Conservation (phyloP, 2,329 filamentous ascomycete genomes). For the Sarocladium oryzae region DNA sequence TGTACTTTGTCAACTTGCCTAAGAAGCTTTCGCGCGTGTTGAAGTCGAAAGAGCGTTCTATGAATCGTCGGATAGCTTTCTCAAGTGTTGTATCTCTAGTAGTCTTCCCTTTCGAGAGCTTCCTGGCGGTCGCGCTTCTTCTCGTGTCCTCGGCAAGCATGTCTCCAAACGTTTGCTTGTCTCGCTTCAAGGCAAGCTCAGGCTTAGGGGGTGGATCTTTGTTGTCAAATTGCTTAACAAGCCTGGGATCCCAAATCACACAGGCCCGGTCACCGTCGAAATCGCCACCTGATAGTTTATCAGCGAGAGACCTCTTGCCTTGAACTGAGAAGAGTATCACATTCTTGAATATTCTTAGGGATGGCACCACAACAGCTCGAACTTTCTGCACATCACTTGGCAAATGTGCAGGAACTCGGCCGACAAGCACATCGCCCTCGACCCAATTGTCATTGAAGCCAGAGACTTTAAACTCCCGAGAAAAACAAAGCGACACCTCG, state of each 20-base stretch:
- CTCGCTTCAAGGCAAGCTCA: background rate
- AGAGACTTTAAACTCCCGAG: conserved; percentile 52
- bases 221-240: conserved; percentile 63
- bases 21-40: conserved; percentile 50
- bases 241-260: conserved; percentile 62
- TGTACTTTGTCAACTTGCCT: conserved; percentile 57
- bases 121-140: background rate
- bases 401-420: conserved; percentile 62
- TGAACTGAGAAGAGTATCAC: conserved; percentile 69
- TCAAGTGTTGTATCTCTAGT: background rate
- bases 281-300: conserved; percentile 70
- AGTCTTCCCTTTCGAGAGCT: no score
- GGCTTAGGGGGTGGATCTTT: conserved; percentile 25
- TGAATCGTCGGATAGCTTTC: background rate
- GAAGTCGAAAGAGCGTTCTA: conserved; percentile 30
- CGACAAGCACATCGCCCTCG: conserved; percentile 58
- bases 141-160: background rate
- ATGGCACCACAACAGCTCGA: conserved; percentile 47
- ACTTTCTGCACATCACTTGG: conserved; percentile 68
- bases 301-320: conserved; percentile 57
- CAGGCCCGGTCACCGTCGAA: conserved; percentile 77
- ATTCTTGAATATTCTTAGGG: conserved; percentile 64
- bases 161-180: background rate
- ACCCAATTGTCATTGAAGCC: conserved; percentile 46
- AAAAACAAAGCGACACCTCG: conserved; percentile 63